Base-by-base conservation (phyloP, 2,329 filamentous ascomycete genomes). In the Diplodia intermedia region DNA sequence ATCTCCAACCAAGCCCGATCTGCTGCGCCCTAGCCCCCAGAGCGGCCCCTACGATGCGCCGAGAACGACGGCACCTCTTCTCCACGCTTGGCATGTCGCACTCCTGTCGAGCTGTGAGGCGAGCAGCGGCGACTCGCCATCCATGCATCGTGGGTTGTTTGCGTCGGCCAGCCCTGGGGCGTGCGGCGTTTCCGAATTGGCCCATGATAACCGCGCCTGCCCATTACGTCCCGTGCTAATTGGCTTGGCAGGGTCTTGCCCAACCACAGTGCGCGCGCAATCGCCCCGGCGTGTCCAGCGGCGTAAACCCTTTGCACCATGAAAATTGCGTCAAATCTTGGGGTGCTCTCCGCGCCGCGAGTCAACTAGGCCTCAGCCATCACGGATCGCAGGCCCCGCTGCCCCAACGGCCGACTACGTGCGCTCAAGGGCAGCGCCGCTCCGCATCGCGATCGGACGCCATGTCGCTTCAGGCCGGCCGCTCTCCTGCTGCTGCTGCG, bases 271-370 rank as follows among this genome's bases (percentile, higher is more conserved):
- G 23, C 56, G 23, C 36, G 56, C 56, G 57, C 43, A 63, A 63
- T 63, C 60, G 60, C 60, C n/a, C 40, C 60, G 60, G 60, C 60
- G 60, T 63, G 50, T 63, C 60, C 60, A 63, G 60, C 60, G 60
- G 60, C 43, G 60, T 38, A 36, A 52, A 38, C 60, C 29, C 60
- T 62, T 62, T n/a, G 43, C 43, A 29, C 23, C 43, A 63, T 63
- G 60, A 52, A 52, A 63, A 63, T 63, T 63, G 60, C 43, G 47
- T 49, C 60, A 52, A 23, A n/a, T 60, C 20, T 31, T 38, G 12
- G 5, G n/a, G 29, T 7, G 29, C 38, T 12, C 57, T 43, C 40
- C 15, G 23, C 11, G 15, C 31, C 31, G 31, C 60, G 54, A 57
- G 33, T 40, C 54, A 38, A 33, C 1, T 38, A 29, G 15, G 14